These are phyloP conservation scores for Gossypium davidsonii DNA, from an alignment of 441 rosid species.

Conservation along the genomic window DNA sequence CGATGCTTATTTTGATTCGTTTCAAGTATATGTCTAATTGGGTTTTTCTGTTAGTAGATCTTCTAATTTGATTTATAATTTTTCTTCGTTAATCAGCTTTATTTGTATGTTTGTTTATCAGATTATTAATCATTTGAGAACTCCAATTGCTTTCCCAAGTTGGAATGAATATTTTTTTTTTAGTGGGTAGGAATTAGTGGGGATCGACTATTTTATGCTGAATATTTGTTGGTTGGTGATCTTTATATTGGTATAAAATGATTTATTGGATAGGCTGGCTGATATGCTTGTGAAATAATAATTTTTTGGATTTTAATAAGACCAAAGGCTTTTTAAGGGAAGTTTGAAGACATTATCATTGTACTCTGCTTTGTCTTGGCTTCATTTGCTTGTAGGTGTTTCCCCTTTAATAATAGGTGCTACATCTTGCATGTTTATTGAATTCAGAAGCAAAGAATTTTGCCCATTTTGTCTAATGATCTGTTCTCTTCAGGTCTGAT, in stretches of 20 bases:
- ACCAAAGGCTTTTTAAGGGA: neutral
- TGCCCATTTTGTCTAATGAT: slow-evolving; percentile 17
- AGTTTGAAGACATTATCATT: neutral
- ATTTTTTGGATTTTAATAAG: neutral
- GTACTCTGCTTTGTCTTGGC: neutral
- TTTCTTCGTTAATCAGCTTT: neutral
- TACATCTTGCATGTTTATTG: neutral
- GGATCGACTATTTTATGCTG: neutral
- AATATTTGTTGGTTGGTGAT: neutral
- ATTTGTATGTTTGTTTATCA: neutral
- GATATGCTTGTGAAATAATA: neutral
- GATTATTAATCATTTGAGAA: neutral
- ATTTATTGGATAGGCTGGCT: slow-evolving; percentile 9
- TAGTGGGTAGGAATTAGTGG: neutral
- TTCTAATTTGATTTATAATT: neutral
- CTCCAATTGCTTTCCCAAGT: neutral
- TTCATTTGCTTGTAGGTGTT: neutral
- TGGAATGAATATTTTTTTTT: neutral
- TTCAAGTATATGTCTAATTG: neutral
- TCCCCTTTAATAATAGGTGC: neutral
- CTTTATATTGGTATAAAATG: neutral
- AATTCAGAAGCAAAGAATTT: neutral
- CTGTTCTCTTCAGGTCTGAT: slow-evolving; percentile 41
- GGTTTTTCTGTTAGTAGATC: neutral
- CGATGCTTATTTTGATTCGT: neutral